phyloP scores from a whole-genome alignment of 1,284 basidiomycete genomes.

The Ustilago curta region DNA sequence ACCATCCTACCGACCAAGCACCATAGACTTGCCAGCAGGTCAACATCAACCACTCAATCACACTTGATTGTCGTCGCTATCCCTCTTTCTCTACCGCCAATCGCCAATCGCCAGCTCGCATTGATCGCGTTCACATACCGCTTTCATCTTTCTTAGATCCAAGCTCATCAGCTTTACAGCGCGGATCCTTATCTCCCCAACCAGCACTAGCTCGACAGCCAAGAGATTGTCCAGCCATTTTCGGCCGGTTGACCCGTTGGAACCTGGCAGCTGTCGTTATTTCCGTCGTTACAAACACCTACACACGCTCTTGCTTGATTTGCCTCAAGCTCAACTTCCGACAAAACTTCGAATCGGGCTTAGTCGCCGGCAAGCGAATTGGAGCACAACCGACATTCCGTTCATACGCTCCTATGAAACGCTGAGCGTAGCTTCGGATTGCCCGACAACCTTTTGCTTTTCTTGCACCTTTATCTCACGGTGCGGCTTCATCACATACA shows the following conservation, averaged over 20 bases:
- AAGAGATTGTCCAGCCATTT: neutral
- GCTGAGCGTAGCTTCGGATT: slow-evolving; percentile 15
- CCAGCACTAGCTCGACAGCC: neutral
- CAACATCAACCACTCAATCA: neutral
- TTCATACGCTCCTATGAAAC: slow-evolving; percentile 12
- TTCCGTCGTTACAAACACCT: neutral
- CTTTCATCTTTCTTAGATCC: slow-evolving; percentile 1
- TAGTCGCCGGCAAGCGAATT: slow-evolving; percentile 9
- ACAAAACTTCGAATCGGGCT: neutral
- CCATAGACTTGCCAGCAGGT: neutral
- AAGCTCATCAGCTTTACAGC: neutral
- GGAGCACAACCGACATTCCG: slow-evolving; percentile 1
- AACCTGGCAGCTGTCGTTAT: too few relatives aligned
- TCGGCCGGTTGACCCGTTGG: too few relatives aligned
- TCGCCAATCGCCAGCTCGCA: neutral
- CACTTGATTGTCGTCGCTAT: neutral
- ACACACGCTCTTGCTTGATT: neutral
- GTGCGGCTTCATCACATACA: neutral
- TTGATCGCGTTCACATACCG: neutral
- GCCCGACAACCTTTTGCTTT: neutral
- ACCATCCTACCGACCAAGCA: neutral
- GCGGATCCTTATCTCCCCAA: neutral
- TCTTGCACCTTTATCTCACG: neutral
- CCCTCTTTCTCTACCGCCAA: neutral
- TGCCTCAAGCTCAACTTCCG: neutral